phyloP scores from a whole-genome alignment of 495 filamentous ascomycete species.

The Viridothelium virens region DNA sequence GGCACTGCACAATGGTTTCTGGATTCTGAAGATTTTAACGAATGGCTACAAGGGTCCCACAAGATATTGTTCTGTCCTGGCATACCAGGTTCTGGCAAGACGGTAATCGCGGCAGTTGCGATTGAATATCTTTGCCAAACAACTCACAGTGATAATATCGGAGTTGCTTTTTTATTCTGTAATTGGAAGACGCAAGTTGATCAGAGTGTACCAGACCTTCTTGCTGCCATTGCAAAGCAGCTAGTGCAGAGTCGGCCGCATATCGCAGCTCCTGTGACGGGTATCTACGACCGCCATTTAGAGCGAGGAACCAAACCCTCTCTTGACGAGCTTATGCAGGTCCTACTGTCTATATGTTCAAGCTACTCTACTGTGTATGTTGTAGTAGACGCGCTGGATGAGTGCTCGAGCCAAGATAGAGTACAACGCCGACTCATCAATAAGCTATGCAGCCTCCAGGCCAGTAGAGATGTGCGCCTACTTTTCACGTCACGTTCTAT shows the following conservation, averaged over 20 bases:
- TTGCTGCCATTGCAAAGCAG: conserved; percentile 38
- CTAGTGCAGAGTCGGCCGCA: conserved; percentile 25
- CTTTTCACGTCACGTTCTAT: conserved; percentile 25
- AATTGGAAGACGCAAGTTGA: conserved; percentile 33
- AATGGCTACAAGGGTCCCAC: conserved; percentile 30
- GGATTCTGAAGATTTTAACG: conserved; percentile 31
- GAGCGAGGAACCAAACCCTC: conserved; percentile 22
- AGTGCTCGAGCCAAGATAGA: conserved; percentile 31
- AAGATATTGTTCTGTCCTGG: conserved; percentile 35
- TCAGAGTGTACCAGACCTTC: conserved; percentile 31
- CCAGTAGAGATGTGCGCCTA: conserved; percentile 22
- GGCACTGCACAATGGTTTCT: conserved; percentile 40
- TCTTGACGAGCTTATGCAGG: conserved; percentile 30
- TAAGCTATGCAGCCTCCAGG: conserved; percentile 32
- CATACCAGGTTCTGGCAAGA: conserved; percentile 32
- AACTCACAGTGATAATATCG: conserved; percentile 20
- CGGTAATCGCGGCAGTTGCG: conserved; percentile 28
- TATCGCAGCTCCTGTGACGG: conserved; percentile 27
- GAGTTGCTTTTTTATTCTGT: conserved; percentile 40
- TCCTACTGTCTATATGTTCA: conserved; percentile 26
- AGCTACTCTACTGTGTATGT: conserved; percentile 34
- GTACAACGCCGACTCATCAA: conserved; percentile 29
- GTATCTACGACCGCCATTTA: conserved; percentile 19
- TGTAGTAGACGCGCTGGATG: conserved; percentile 44
- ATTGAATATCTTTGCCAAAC: conserved; percentile 27